A percentile compares a stretch with the other conserved stretches of the same genome.
Conservation (phyloP, 345 rosid species). For the Chamaenerion angustifolium region DNA sequence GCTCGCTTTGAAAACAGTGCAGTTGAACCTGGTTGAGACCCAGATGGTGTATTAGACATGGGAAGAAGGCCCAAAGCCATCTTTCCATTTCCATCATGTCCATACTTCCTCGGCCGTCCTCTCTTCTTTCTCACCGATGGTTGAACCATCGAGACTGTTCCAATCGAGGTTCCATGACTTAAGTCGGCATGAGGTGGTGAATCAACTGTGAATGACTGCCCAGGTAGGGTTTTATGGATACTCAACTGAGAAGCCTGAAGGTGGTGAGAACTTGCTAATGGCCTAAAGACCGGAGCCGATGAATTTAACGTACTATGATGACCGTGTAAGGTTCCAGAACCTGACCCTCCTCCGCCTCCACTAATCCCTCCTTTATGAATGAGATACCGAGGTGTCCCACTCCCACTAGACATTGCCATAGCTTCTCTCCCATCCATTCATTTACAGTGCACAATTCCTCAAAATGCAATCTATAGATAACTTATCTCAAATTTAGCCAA, state of each 20-base stretch:
- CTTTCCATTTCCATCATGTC: too few species aligned
- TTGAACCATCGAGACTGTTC: conserved; percentile 30
- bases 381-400: conserved; percentile 68
- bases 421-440: conserved; percentile 99
- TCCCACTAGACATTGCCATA: conserved; percentile 67
- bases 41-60: too few species aligned
- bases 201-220: conserved; percentile 37
- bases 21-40: too few species aligned
- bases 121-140: conserved; percentile 10
- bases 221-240: conserved; percentile 20
- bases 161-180: conserved; percentile 44
- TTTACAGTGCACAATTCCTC: conserved; percentile 25
- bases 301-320: conserved; percentile 27
- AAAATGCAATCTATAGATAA: neutral
- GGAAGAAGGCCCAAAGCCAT: too few species aligned
- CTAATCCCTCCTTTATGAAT: conserved; percentile 56
- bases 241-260: conserved; percentile 27
- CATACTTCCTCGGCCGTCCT: too few species aligned
- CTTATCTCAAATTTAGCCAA: neutral
- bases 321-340: too few species aligned
- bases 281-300: conserved; percentile 40
- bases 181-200: conserved; percentile 33
- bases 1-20: too few species aligned
- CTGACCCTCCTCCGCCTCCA: conserved; percentile 27
- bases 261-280: conserved; percentile 32